These are phyloP conservation scores for Gymnopilus junonius DNA, from an alignment of 768 basidiomycete species.

Conservation along the genomic window DNA sequence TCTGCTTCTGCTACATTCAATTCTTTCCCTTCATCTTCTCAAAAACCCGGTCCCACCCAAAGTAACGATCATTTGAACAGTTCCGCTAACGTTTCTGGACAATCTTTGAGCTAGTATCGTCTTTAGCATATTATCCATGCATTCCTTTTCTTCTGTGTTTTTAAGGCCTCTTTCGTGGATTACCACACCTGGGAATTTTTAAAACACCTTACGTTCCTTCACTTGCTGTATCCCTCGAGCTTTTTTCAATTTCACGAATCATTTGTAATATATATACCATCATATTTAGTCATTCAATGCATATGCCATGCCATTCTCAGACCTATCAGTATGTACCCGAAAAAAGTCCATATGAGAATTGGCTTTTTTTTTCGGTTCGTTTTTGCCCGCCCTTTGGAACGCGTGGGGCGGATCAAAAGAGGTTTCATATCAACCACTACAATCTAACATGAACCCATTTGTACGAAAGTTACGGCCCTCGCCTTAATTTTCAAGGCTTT, in stretches of 20 bases:
- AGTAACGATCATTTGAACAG: conserved; percentile 17
- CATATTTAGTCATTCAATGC: background rate
- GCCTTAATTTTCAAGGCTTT: too few species aligned
- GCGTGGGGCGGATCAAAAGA: too few species aligned
- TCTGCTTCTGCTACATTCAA: conserved; percentile 14
- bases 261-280: conserved; percentile 8
- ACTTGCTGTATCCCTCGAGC: background rate
- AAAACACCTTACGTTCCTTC: background rate
- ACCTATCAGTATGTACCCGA: too few species aligned
- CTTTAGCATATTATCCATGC: background rate
- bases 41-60: conserved; percentile 8
- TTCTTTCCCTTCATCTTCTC: conserved; percentile 9
- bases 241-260: conserved; percentile 1
- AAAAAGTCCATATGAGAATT: too few species aligned
- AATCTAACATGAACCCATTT: too few species aligned
- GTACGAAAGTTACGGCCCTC: too few species aligned
- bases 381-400: too few species aligned
- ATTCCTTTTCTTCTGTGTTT: conserved; percentile 6
- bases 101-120: conserved; percentile 9
- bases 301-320: background rate
- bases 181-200: background rate
- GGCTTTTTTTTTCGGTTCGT: too few species aligned
- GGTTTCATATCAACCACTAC: too few species aligned
- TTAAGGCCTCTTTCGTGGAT: background rate
- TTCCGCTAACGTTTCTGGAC: conserved; percentile 11